A percentile compares a stretch with the other conserved stretches of the same genome.
Conservation (phyloP, 2,329 filamentous ascomycete genomes). For the Colletotrichum australisinense region DNA sequence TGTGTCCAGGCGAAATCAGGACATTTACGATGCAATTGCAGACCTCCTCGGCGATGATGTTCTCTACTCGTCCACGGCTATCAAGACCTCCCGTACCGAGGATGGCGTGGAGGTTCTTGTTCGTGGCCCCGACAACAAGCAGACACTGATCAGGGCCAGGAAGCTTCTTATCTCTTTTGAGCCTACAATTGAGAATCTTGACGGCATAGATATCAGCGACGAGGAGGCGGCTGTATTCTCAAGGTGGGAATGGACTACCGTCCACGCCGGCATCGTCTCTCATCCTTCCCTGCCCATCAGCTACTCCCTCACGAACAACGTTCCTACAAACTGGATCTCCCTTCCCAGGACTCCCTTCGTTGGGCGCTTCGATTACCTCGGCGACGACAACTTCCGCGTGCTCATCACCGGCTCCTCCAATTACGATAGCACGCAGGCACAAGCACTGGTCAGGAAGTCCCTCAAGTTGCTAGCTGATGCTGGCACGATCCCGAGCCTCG, state of each 20-base stretch:
- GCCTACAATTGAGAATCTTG: constrained; percentile 45
- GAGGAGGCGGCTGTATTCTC: constrained; percentile 45
- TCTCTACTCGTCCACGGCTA: constrained; percentile 49
- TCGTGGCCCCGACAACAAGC: constrained; percentile 36
- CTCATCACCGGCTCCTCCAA: constrained; percentile 40
- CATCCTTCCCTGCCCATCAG: constrained; percentile 44
- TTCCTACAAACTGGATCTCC: constrained; percentile 41
- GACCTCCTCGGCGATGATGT: constrained; percentile 49
- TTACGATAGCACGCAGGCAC: constrained; percentile 38
- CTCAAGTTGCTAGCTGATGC: constrained; percentile 39
- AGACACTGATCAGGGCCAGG: constrained; percentile 43
- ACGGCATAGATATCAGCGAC: constrained; percentile 45
- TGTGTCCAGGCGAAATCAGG: constrained; percentile 49
- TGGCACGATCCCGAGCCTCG: constrained; percentile 38
- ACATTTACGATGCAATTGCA: constrained; percentile 52
- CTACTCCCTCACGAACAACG: constrained; percentile 43
- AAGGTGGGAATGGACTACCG: constrained; percentile 45
- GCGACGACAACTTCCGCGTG: constrained; percentile 41
- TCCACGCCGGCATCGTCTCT: constrained; percentile 46
- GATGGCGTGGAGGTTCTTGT: constrained; percentile 46
- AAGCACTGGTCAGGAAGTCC: constrained; percentile 39
- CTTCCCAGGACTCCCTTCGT: constrained; percentile 43
- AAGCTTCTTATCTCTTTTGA: constrained; percentile 50
- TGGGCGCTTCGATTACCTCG: constrained; percentile 43
- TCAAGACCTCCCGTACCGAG: constrained; percentile 42